phyloP scores from a whole-genome alignment of 495 filamentous ascomycete genomes.

The Sordaria brevicollis region DNA sequence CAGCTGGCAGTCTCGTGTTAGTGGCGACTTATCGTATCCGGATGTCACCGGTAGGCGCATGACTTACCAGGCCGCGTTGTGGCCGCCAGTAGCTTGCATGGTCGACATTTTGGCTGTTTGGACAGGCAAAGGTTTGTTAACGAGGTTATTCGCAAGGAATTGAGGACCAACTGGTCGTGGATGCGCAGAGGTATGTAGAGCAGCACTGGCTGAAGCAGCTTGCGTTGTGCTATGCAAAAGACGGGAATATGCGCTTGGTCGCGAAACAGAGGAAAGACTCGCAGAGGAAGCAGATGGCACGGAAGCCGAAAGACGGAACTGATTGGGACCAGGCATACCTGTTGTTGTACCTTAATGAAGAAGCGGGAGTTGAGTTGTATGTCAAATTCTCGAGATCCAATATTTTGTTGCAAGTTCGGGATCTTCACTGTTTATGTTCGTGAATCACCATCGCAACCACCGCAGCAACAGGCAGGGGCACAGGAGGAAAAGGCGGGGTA shows the following conservation, averaged over 20 bases:
- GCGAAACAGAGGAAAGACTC: neutral
- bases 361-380: neutral
- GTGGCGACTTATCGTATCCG: neutral
- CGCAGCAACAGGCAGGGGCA: neutral
- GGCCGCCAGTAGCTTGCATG: slow-evolving; percentile 41
- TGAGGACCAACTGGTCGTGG: neutral
- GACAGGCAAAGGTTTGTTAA: neutral
- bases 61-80: slow-evolving; percentile 41
- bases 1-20: slow-evolving; percentile 35
- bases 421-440: neutral
- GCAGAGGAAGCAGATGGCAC: neutral
- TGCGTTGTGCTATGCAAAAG: slow-evolving; percentile 1
- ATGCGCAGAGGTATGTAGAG: neutral
- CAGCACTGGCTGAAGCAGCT: neutral
- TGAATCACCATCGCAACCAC: neutral
- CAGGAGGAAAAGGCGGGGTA: slow-evolving; percentile 11
- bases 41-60: neutral
- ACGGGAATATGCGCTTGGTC: neutral
- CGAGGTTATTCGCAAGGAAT: neutral
- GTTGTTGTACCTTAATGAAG: neutral
- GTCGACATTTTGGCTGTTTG: slow-evolving; percentile 36
- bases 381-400: neutral
- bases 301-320: slow-evolving; percentile 9
- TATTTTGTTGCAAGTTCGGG: neutral
- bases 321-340: slow-evolving; percentile 11